Evolutionary conservation across 1,284 basidiomycete genomes (phyloP).

Genomic region (Kwoniella shivajii): DNA sequence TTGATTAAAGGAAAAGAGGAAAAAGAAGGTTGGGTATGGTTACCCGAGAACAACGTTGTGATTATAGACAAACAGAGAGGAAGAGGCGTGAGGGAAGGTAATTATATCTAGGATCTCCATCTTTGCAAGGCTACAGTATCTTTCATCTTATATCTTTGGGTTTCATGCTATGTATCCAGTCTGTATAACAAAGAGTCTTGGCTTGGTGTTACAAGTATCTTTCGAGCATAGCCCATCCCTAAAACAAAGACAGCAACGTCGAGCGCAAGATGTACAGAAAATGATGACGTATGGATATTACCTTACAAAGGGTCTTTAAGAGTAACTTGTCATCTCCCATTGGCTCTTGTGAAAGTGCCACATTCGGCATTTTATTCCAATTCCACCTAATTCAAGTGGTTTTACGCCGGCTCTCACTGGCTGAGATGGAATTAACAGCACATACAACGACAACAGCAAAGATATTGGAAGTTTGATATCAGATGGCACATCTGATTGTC

Average conservation of each 20-base stretch:
- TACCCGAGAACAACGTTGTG: constrained; percentile 10
- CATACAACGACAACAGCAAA: too few species aligned
- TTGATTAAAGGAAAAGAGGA: constrained; percentile 23
- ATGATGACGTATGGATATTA: too few species aligned
- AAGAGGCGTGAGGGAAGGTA: constrained; percentile 31
- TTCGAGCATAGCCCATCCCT: too few species aligned
- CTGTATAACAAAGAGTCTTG: too few species aligned
- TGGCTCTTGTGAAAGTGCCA: constrained; percentile 18
- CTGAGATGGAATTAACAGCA: too few species aligned
- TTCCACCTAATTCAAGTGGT: not conserved
- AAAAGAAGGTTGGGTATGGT: constrained; percentile 9
- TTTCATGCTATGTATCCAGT: too few species aligned
- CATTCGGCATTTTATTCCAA: constrained; percentile 4
- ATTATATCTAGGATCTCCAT: constrained; percentile 12
- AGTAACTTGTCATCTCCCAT: constrained; percentile 15
- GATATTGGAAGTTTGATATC: too few species aligned
- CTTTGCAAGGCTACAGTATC: not conserved
- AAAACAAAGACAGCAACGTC: too few species aligned
- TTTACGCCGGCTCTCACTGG: not conserved
- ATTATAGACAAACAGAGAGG: constrained; percentile 8
- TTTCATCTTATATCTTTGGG: not conserved
- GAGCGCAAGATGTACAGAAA: too few species aligned
- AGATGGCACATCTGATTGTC: not conserved
- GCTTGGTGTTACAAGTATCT: too few species aligned
- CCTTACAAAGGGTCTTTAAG: too few species aligned